Conservation (phyloP, 768 basidiomycete genomes). For the Lyophyllum shimeji region DNA sequence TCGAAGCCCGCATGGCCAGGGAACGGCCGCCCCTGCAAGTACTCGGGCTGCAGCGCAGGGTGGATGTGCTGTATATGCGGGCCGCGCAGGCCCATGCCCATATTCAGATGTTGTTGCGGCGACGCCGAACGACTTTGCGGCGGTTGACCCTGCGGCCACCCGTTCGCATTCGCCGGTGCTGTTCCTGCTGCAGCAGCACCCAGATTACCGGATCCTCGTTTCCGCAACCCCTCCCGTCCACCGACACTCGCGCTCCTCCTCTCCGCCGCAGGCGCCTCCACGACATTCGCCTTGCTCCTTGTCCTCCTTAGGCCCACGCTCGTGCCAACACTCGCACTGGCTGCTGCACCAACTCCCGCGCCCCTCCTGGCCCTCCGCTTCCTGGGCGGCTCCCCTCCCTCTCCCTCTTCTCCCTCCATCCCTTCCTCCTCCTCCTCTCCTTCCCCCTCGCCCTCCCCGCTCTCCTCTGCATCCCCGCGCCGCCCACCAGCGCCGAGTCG, state of each 20-base stretch:
- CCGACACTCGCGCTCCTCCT: slow-evolving; percentile 16
- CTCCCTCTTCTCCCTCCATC: slow-evolving; percentile 38
- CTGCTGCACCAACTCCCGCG: slow-evolving; percentile 12
- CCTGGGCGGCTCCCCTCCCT: slow-evolving; percentile 49
- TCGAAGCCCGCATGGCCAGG: slow-evolving; percentile 48
- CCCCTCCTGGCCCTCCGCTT: slow-evolving; percentile 55
- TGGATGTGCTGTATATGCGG: slow-evolving; percentile 20
- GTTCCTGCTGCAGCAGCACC: background rate
- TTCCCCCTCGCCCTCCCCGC: slow-evolving; percentile 41
- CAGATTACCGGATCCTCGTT: slow-evolving; percentile 6
- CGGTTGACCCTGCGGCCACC: background rate
- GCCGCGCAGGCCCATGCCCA: slow-evolving; percentile 22
- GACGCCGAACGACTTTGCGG: background rate
- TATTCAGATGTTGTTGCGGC: slow-evolving; percentile 15
- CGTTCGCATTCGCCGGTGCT: background rate
- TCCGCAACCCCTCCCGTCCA: slow-evolving; percentile 14
- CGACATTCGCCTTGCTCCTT: slow-evolving; percentile 15
- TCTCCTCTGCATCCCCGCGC: slow-evolving; percentile 32
- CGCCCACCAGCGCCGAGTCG: slow-evolving; percentile 44
- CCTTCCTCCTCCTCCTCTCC: slow-evolving; percentile 49
- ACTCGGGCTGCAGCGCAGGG: slow-evolving; percentile 16
- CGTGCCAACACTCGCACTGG: slow-evolving; percentile 19
- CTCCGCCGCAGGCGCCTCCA: slow-evolving; percentile 3
- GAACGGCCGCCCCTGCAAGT: slow-evolving; percentile 9
- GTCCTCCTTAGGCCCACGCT: slow-evolving; percentile 39